Base-by-base conservation (phyloP, 495 filamentous ascomycete species). In the Penicillium waksmanii region DNA sequence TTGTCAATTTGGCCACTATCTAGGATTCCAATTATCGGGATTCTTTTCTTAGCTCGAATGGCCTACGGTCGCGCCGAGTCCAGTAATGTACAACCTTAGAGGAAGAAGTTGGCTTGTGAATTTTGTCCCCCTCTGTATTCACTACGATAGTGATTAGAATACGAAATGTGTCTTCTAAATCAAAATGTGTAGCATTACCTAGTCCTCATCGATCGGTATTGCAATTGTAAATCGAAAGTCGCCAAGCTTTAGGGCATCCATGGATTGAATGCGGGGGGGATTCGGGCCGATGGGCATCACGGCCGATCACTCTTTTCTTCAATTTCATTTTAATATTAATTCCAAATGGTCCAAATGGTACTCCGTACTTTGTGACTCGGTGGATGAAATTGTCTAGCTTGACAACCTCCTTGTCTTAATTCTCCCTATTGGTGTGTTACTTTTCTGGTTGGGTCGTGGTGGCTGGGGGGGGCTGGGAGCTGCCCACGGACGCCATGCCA, bases 401-500 rank as follows among this genome's bases (percentile, higher is more conserved):
- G 49, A 55, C 42, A 62, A 48, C 54, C 57, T 62, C 58, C 36
- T 43, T 66, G 63, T 63, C 61, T 66, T 43, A 68, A 43, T 56
- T 49, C 51, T 62, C 51, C 54, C 43, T 62, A 70, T 70, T 68
- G 68, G 66, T 31, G 19, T 63, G 50, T 49, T 49, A 31, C 18
- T 18, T 21, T 19, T 56, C 35, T 44, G 51, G 44, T 13, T 50
- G 51, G 42, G 42, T 35, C 46, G 56, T 60, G 64, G 67, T 58
- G 68, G 68, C 68, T 70, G 68, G 68, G 68, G 68, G 68, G 59
- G 68, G 68, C 68, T 70, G 68, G 68, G 67, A 63, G 34, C 18
- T 56, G 62, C 49, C 56, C 49, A 64, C 61, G 60, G 61, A 56
- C 56, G 62, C 53, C 34, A 42, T 57, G 52, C 58, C 51, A 66